Base-by-base conservation (phyloP, 2,329 filamentous ascomycete species). In the Talaromyces sp. region DNA sequence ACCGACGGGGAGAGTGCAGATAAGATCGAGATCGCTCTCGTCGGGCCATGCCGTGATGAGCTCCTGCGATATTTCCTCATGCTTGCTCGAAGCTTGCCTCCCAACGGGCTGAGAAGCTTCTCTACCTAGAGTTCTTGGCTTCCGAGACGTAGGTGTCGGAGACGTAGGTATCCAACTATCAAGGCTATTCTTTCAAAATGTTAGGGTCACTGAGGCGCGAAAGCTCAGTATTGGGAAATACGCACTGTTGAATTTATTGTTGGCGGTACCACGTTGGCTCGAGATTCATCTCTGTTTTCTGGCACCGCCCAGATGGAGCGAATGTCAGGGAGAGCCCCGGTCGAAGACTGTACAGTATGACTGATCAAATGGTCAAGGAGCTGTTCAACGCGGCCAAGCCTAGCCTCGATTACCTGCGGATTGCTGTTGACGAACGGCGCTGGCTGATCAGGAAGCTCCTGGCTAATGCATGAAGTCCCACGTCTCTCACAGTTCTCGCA, bases 381-480 rank as follows among this genome's bases (percentile, higher is more conserved):
- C n/a, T 61, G 53, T 49, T 66, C 65, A 17, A 65, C 55, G 6
- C 63, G 61, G 27, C 57, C 53, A 25, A 65, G 65, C 30, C 63
- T 60, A 8, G 51, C 53, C 47, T 64, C 61, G n/a, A 68, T 4
- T 33, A 30, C 7, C 27, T 22, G 6, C 15, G 2, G 49, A 19
- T 49, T 49, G 73, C 58, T 27, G 67, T 66, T 19, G 70, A 52
- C 25, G 25, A 64, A 30, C 4, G 61, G 22, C 5, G 54, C n/a
- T 32, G 74, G 71, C 33, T 79, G 73, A 3, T 75, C 72, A 25
- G 77, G 77, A 52, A 30, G 28, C 60, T 83, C 81, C 65, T 85
- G 83, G 64, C 80, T 76, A 52, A 83, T 69, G 58, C 83, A 75
- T 47, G 39, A 33, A 3, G 65, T 67, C 8, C 68, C 60, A 13